A percentile compares a stretch with the other conserved stretches of the same genome.
Conservation (phyloP, 1,284 basidiomycete species). For the Cystobasidium slooffiae region DNA sequence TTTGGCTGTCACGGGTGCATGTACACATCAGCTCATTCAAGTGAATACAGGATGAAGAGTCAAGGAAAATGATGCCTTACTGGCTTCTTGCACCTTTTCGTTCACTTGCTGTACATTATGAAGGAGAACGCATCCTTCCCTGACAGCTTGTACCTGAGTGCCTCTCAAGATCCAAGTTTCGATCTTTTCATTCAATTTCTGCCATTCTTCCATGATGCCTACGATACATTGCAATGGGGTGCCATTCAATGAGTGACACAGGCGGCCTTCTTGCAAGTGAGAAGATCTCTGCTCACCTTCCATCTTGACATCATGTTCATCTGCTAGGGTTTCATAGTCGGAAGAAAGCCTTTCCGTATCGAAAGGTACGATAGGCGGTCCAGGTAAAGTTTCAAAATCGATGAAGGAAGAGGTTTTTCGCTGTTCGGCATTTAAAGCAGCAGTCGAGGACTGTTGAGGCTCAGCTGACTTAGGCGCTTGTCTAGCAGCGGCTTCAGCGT, state of each 20-base stretch:
- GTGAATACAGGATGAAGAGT: background rate
- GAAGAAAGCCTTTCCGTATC: background rate
- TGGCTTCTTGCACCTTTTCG: slow-evolving; percentile 13
- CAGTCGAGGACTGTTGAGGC: background rate
- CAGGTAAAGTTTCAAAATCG: slow-evolving; percentile 16
- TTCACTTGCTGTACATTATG: background rate
- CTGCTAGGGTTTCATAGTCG: background rate
- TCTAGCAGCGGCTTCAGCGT: no score
- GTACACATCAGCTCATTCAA: background rate
- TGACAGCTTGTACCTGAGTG: slow-evolving; percentile 7
- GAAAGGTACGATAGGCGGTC: background rate
- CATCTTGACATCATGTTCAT: slow-evolving; percentile 13
- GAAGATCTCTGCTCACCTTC: background rate
- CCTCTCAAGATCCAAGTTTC: slow-evolving; percentile 20
- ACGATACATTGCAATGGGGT: background rate
- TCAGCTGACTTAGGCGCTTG: no score
- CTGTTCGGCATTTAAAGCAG: background rate
- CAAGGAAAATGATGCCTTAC: background rate
- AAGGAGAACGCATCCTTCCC: slow-evolving; percentile 5
- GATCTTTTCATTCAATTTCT: slow-evolving; percentile 10
- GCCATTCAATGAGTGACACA: background rate
- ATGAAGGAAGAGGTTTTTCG: background rate
- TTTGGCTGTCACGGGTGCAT: background rate
- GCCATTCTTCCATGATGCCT: slow-evolving; percentile 8
- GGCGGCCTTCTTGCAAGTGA: background rate